Conservation (phyloP, 148 eudicot genomes). For the Cornus florida region DNA sequence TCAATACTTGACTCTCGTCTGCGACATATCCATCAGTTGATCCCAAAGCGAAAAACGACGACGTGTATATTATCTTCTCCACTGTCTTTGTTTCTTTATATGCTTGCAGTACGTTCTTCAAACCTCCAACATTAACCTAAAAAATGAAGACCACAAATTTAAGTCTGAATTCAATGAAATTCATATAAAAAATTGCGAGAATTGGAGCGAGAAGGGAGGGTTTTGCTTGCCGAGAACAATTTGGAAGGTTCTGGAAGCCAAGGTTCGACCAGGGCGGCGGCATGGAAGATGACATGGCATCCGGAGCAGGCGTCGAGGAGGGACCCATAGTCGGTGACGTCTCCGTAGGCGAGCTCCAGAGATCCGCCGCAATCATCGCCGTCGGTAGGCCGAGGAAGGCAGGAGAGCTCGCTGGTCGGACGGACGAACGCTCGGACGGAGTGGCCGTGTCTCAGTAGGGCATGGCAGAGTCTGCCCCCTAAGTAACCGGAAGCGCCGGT, state of each 20-base stretch:
- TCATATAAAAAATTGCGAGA: neutral
- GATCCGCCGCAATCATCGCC: slow-evolving; percentile 18
- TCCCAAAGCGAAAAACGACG: slow-evolving; percentile 91
- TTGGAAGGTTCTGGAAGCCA: slow-evolving; percentile 81
- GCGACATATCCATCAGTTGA: slow-evolving; percentile 71
- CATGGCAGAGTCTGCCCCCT: slow-evolving; percentile 75
- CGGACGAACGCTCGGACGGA: slow-evolving; percentile 87
- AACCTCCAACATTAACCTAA: slow-evolving; percentile 88
- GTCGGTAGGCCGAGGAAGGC: slow-evolving; percentile 41
- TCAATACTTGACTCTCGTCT: slow-evolving; percentile 71
- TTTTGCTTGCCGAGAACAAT: slow-evolving; percentile 42
- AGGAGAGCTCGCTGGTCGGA: slow-evolving; percentile 55
- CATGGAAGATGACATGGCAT: slow-evolving; percentile 66
- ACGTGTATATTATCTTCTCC: slow-evolving; percentile 82
- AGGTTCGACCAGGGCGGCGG: slow-evolving; percentile 93
- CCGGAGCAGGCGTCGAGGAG: slow-evolving; percentile 63
- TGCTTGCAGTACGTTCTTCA: slow-evolving; percentile 74
- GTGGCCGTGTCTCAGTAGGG: slow-evolving; percentile 53
- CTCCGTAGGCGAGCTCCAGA: slow-evolving; percentile 68
- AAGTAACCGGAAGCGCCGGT: slow-evolving; percentile 97
- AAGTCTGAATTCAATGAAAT: neutral
- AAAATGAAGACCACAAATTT: neutral
- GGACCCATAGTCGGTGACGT: slow-evolving; percentile 62
- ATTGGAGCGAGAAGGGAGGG: neutral
- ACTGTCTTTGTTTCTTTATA: slow-evolving; percentile 48